Base-by-base conservation (phyloP, 1,284 basidiomycete genomes). In the Amylostereum areolatum region DNA sequence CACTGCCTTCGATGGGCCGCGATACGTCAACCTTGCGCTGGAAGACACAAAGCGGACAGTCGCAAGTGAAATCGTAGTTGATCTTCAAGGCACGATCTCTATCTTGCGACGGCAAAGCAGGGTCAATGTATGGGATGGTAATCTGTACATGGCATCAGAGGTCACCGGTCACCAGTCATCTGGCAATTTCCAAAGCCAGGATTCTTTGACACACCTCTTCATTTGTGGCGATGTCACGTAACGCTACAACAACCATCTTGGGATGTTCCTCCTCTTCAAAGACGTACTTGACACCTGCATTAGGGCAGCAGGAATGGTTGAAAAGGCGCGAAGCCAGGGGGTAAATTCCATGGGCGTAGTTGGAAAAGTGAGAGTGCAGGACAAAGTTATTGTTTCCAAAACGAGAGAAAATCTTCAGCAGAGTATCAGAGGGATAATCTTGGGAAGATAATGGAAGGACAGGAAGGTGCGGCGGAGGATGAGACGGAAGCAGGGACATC, bases 331-430 rank as follows among this genome's bases (percentile, higher is more conserved):
- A 89, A 2, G 86, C 80, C 24, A 79, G 62, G 6, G 87, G 83
- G 52, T 85, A 89, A 30, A 87, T 70, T 0, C 85, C 87, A 64
- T 88, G 82, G 0, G 76, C 87, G 56, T 81, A 72, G 1, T 81
- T 74, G 11, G 66, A 74, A 32, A 88, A 66, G 66, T 87, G 83
- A 2, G 80, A 83, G 58, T 88, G 83, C 29, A 89, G 64, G 8
- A 80, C 70, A 62, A 88, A 89, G 58, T 90, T 87, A 61, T 89
- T 89, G 66, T 88, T 89, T 39, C 77, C 77, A 56, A 85, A 89
- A 35, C 85, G 78, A 5, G 69, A 57, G 59, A 78, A 81, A 1
- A 85, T 49, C 3, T 60, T 59, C n/a, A 45, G 31, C 0, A 58
- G 52, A 3, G 59, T 52, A 3, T 63, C 53, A 18, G 63, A 50